Base-by-base conservation (phyloP, 164 flowering plant species). In the Magnolia changhungtana region DNA sequence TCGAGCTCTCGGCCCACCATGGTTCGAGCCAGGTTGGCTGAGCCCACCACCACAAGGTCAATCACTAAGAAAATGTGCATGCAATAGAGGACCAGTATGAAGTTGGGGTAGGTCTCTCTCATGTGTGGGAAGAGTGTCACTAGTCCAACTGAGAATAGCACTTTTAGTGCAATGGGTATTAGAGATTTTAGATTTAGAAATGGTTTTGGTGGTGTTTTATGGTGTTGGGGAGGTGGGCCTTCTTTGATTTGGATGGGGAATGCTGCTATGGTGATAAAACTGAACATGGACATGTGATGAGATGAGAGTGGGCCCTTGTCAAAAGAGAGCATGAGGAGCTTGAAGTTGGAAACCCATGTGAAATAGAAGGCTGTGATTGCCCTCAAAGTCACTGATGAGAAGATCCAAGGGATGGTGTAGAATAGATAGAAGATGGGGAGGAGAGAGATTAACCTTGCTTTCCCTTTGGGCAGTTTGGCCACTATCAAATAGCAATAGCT, bases 331-430 rank as follows among this genome's bases (percentile, higher is more conserved):
- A 78, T 76, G 58, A 78, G 55, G 67, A 78, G 76, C 73, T 78
- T 78, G 77, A 86, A 90, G 66, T 82, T 88, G 8, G 83, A 87
- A 7, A 90, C 86, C 93, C 93, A 90, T 1, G 85, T 68, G 29
- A 89, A n/a, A 77, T 79, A 78, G 80, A 87, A 83, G 8, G 72
- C 77, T 1, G 85, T 69, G 23, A 24, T 45, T 18, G 84, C 89
- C 2, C 77, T 67, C 1, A 85, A 75, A 70, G 77, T 77, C 2
- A 82, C 8, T 52, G 89, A 78, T 31, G 45, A 16, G 69, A 89
- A 76, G 4, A 31, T 20, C 61, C 85, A 83, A 50, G 93, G 91
- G 0, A 88, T 85, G 64, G 55, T 20, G 49, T 83, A 29, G 72
- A 86, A 87, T 78, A 87, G 80, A 49, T 13, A 51, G 27, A 88